These are phyloP conservation scores for Eucalyptus camaldulensis DNA, from an alignment of 345 rosid genomes.

Conservation along the genomic window DNA sequence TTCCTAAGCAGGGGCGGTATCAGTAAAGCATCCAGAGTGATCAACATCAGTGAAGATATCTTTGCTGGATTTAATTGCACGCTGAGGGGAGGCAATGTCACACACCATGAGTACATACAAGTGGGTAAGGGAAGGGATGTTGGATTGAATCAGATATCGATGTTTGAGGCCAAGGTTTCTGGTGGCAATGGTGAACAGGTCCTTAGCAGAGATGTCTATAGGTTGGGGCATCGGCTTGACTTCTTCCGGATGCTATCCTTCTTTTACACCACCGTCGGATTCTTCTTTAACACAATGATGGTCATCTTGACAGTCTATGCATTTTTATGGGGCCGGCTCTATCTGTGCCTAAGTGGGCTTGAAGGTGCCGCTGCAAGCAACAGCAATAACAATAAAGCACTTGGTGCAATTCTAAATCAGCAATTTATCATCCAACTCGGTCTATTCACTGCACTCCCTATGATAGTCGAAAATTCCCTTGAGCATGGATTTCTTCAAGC, in stretches of 20 bases:
- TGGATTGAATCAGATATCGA: background rate
- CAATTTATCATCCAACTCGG: background rate
- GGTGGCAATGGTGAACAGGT: background rate
- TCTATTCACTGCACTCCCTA: background rate
- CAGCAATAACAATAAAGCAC: background rate
- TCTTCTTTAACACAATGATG: background rate
- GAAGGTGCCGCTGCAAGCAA: background rate
- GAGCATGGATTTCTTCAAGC: background rate
- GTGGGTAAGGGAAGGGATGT: constrained; percentile 1
- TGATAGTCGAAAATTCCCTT: background rate
- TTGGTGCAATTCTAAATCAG: background rate
- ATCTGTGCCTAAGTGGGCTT: background rate
- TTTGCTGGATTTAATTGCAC: constrained; percentile 1
- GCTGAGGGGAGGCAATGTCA: background rate
- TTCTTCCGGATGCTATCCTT: background rate
- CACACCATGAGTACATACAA: background rate
- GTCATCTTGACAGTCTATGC: background rate
- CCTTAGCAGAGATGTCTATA: background rate
- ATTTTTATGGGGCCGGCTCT: background rate
- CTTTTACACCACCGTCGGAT: background rate
- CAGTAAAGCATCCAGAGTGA: constrained; percentile 3
- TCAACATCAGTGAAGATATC: background rate
- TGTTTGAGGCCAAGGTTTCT: background rate
- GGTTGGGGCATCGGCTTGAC: background rate
- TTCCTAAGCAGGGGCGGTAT: constrained; percentile 29